These are phyloP conservation scores for Ilex asprella DNA, from an alignment of 257 asterid genomes.

Conservation along the genomic window DNA sequence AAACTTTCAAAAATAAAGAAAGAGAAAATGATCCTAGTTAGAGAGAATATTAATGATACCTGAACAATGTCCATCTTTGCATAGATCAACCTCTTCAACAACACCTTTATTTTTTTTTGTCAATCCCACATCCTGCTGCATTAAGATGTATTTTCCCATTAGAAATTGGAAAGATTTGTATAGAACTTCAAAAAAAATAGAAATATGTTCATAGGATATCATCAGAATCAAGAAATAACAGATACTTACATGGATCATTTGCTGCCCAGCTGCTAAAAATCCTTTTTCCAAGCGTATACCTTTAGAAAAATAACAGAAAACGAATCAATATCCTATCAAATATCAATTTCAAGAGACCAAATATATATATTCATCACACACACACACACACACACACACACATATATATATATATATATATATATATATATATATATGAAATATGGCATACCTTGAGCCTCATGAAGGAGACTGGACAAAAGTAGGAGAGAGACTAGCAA, in stretches of 20 bases:
- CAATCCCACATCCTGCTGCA: neutral
- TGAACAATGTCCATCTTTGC: conserved; percentile 24
- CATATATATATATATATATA: neutral
- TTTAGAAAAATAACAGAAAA: conserved; percentile 11
- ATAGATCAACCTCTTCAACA: conserved; percentile 8
- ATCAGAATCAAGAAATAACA: neutral
- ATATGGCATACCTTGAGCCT: conserved; percentile 36
- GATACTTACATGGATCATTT: conserved; percentile 30
- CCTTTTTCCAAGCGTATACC: conserved; percentile 39
- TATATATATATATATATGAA: neutral
- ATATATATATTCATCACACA: conserved; percentile 21
- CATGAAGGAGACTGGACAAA: conserved; percentile 34
- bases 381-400: conserved; percentile 1
- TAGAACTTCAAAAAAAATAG: neutral
- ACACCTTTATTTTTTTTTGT: neutral
- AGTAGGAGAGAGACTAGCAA: conserved; percentile 31
- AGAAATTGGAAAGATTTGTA: neutral
- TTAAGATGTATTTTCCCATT: conserved; percentile 18
- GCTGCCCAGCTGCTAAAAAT: conserved; percentile 13
- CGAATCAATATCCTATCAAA: neutral
- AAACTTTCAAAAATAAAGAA: neutral
- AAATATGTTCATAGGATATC: neutral
- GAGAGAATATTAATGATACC: conserved; percentile 48
- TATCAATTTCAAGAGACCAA: neutral
- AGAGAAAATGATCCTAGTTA: neutral